Evolutionary conservation across 805 yeast genomes (phyloP), one percentile per base, ranked within the genome.

Genomic region (Wickerhamia fluorescens): DNA sequence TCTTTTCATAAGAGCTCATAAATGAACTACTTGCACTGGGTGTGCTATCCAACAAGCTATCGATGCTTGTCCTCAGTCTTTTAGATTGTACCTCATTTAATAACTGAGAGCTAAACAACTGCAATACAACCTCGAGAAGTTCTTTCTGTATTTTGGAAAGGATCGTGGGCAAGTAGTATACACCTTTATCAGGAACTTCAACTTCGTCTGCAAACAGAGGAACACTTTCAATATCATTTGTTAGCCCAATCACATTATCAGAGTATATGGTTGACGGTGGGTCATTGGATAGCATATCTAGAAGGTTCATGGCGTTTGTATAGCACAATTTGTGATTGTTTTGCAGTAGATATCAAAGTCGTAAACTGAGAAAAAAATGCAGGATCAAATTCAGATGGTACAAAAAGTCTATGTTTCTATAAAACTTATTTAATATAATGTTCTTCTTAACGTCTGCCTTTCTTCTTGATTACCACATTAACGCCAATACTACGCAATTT

Each of bases 401-500:
- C n/a, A n/a, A n/a, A n/a, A n/a, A n/a, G n/a, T n/a, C n/a, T n/a
- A n/a, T n/a, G n/a, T n/a, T n/a, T n/a, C n/a, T n/a, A n/a, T n/a
- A n/a, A n/a, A n/a, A n/a, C n/a, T n/a, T n/a, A n/a, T n/a, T n/a
- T n/a, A n/a, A n/a, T 16, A 12, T 27, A 18, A 16, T 18, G 11
- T 13, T 24, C 7, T 11, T 5, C 12, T 19, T 20, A 25, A 20
- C 35, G 12, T 31, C 42, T 49, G 4, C 49, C 44, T 35, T 53
- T 57, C 44, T 54, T 60, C 46, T 59, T 61, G n/a, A 62, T 35
- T 1, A 51, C 61, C 28, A 46, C 60, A 37, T 47, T 56, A 4
- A 62, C 40, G 2, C 73, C 74, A 8, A 69, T 54, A 24, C 59
- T 61, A 20, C 69, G 69, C 8, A 83, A 82, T 51, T 94, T 82